A percentile compares a stretch with the other conserved stretches of the same genome.
phyloP scores from a whole-genome alignment of 208 protist species.

The Porcisia hertigi region DNA sequence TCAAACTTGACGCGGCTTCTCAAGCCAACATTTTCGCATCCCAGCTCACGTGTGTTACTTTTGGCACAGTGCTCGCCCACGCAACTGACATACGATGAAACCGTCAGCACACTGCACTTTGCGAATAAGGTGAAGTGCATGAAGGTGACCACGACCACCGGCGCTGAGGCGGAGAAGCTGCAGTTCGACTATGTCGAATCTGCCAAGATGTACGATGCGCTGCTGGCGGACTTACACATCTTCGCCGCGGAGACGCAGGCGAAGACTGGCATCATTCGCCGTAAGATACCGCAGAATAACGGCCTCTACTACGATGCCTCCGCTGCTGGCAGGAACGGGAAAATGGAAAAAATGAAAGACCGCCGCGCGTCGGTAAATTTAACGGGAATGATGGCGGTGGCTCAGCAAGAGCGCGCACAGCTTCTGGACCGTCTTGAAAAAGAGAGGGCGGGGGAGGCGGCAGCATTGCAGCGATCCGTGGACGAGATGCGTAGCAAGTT shows the following conservation, averaged over 20 bases:
- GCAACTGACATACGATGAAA: constrained; percentile 83
- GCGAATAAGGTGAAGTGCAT: constrained; percentile 91
- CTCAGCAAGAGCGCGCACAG: constrained; percentile 54
- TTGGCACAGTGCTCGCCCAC: constrained; percentile 88
- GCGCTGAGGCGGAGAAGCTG: constrained; percentile 50
- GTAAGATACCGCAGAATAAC: constrained; percentile 42
- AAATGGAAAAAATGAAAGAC: constrained; percentile 41
- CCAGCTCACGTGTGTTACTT: constrained; percentile 79
- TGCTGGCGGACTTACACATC: constrained; percentile 81
- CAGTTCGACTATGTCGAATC: constrained; percentile 62
- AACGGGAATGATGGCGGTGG: constrained; percentile 44
- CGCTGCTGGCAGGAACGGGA: constrained; percentile 32
- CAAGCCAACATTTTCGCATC: constrained; percentile 80
- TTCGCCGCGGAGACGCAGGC: constrained; percentile 52
- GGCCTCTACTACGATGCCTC: constrained; percentile 66
- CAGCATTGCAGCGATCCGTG: constrained; percentile 23
- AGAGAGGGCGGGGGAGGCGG: constrained; percentile 43
- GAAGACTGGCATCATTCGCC: constrained; percentile 52
- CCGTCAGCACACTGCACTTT: constrained; percentile 88
- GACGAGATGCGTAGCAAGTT: constrained; percentile 42
- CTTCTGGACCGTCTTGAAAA: constrained; percentile 37
- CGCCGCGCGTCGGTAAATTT: constrained; percentile 38
- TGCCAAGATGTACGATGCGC: constrained; percentile 52
- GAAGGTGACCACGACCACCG: constrained; percentile 57
- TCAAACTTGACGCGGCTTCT: constrained; percentile 91